Evolutionary conservation across 2,329 filamentous ascomycete genomes (phyloP).

Genomic region (Amphichorda felina): DNA sequence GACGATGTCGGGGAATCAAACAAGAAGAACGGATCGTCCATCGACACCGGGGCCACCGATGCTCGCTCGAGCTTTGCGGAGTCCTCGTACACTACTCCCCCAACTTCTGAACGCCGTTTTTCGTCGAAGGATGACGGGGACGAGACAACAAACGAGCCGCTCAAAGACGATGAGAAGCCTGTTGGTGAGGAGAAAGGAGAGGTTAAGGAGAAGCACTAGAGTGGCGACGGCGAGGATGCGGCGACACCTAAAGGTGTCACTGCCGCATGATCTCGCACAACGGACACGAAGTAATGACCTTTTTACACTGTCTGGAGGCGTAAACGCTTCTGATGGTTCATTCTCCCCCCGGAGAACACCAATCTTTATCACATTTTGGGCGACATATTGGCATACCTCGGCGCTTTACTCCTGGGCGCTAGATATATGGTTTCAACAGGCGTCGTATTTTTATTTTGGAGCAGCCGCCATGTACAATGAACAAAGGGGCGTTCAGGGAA

Average conservation of each 20-base stretch:
- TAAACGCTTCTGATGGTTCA: neutral
- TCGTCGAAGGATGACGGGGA: conserved; percentile 19
- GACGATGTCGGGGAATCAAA: too few relatives aligned
- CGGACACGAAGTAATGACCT: conserved; percentile 1
- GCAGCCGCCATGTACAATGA: neutral
- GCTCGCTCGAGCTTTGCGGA: conserved; percentile 24
- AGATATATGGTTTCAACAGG: neutral
- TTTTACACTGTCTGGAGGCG: neutral
- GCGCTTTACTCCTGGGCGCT: neutral
- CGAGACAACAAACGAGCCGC: conserved; percentile 18
- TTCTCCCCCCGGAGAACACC: neutral
- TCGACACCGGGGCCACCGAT: conserved; percentile 23
- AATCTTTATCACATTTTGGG: neutral
- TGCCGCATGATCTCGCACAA: neutral
- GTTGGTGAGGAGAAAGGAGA: neutral
- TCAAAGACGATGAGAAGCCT: conserved; percentile 9
- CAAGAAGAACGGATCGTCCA: conserved; percentile 9
- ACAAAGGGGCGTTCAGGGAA: neutral
- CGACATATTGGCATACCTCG: neutral
- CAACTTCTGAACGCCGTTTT: conserved; percentile 22
- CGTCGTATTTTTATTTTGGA: neutral
- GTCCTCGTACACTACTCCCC: conserved; percentile 23
- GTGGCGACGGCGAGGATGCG: conserved; percentile 1
- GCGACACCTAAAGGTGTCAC: neutral
- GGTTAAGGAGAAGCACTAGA: too few relatives aligned